Base-by-base conservation (phyloP, 768 basidiomycete genomes). In the Rhizopogon roseolus region DNA sequence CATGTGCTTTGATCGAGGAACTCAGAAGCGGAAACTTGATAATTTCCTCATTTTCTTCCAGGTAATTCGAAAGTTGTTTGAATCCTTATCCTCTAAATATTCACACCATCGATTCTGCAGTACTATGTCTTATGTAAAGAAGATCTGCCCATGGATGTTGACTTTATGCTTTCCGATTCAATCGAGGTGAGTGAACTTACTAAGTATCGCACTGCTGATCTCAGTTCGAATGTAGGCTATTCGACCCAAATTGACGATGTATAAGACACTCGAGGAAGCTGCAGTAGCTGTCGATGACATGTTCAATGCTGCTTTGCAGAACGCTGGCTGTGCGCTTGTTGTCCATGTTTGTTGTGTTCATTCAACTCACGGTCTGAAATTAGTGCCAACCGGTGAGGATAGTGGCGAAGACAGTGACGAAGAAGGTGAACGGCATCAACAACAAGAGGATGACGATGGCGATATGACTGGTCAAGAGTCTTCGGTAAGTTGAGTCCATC, bases 151-250 rank as follows among this genome's bases (percentile, higher is more conserved):
- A 95, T 98, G 94, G 97, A 99, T 57, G 88, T 97, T 10, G 95
- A 97, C 50, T 99, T 98, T 71, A 96, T 98, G 93, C 69, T 97
- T 6, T 84, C 85, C 0, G 97, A 99, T 68, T 97, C 96, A 1
- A 70, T 99, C 8, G 95, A 98, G 74, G 93, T 93, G 58, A 60
- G 72, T 55, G 44, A 2, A 4, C 40, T 45, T 19, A 39, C 41
- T 45, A 4, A 28, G 14, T 7, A 37, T 48, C 32, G 32, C 42
- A 39, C 46, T 37, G 43, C 48, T 55, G 50, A 58, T 36, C 52
- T 38, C 29, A 36, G 13, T 48, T 22, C 5, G 22, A 29, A 41
- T 55, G 5, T 55, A 94, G 91, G 87, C 89, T 46, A 76, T 98
- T n/a, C 80, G 95, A 54, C 94, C 96, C 0, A 94, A 91, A 61